These are phyloP conservation scores for Trichoderma orchidacearum DNA, from an alignment of 495 filamentous ascomycete genomes.

Conservation along the genomic window DNA sequence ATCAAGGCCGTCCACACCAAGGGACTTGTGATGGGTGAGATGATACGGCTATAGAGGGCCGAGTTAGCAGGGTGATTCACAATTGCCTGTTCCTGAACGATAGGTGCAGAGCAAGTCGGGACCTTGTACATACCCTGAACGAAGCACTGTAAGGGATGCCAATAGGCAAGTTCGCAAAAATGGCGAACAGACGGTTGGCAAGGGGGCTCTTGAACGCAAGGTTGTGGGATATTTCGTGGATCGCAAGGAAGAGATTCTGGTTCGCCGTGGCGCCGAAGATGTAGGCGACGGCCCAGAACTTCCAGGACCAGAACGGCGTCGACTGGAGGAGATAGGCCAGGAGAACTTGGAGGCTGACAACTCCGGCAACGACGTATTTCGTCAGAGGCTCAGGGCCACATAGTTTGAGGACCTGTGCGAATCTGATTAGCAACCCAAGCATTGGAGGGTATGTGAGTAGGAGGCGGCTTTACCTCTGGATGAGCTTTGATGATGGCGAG, in stretches of 20 bases:
- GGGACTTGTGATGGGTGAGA: conserved; percentile 96
- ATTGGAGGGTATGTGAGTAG: background rate
- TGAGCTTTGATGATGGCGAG: conserved; percentile 96
- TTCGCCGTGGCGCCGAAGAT: conserved; percentile 90
- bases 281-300: conserved; percentile 78
- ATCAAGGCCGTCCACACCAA: conserved; percentile 92
- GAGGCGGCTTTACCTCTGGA: conserved; percentile 55
- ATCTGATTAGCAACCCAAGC: background rate
- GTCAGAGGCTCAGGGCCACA: conserved; percentile 94
- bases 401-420: conserved; percentile 78
- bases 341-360: conserved; percentile 69
- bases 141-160: conserved; percentile 92
- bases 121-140: conserved; percentile 51
- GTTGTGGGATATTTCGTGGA: conserved; percentile 98
- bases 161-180: conserved; percentile 92
- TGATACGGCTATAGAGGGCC: conserved; percentile 66
- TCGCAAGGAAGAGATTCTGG: conserved; percentile 97
- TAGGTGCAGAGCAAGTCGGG: no score
- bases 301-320: conserved; percentile 67
- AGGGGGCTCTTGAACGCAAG: conserved; percentile 80
- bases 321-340: conserved; percentile 71
- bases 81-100: background rate
- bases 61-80: conserved; percentile 1
- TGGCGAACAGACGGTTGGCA: conserved; percentile 73
- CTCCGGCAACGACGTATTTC: conserved; percentile 77